Evolutionary conservation across 179 eudicot species (phyloP).

Genomic region (Spergularia azorica): DNA sequence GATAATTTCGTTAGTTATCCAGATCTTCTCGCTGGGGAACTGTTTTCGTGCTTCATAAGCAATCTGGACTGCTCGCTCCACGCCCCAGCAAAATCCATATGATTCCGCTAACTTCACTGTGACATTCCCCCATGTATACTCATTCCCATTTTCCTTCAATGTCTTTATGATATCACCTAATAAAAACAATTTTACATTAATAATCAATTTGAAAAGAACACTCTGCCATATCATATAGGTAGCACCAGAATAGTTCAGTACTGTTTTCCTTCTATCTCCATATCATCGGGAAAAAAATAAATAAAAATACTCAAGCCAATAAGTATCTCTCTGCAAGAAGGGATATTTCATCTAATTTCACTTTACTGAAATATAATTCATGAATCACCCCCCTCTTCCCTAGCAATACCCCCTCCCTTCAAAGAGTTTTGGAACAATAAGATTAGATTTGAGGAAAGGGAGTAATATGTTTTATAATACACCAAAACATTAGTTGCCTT

Average conservation of each 20-base stretch:
- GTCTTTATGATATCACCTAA: conserved; percentile 89
- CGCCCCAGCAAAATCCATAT: conserved; percentile 98
- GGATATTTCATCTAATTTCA: too few species aligned
- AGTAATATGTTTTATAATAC: too few species aligned
- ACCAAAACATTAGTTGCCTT: too few species aligned
- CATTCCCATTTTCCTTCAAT: conserved; percentile 85
- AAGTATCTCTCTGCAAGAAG: too few species aligned
- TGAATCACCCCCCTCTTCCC: too few species aligned
- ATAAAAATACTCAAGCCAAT: too few species aligned
- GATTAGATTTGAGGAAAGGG: too few species aligned
- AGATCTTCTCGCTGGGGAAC: conserved; percentile 74
- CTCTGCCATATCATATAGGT: not conserved
- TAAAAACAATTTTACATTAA: conserved; percentile 18
- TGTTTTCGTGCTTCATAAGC: conserved; percentile 92
- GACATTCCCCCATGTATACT: conserved; percentile 92
- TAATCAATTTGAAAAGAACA: not conserved
- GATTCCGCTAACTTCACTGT: conserved; percentile 89
- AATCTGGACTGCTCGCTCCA: conserved; percentile 93
- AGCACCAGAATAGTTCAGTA: not conserved
- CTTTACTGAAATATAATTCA: too few species aligned
- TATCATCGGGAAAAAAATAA: too few species aligned
- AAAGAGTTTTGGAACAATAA: too few species aligned
- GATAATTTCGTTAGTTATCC: conserved; percentile 93
- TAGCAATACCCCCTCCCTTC: too few species aligned
- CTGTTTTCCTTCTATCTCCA: too few species aligned